Evolutionary conservation across 768 basidiomycete genomes (phyloP).

Genomic region (Cystofilobasidium capitatum): DNA sequence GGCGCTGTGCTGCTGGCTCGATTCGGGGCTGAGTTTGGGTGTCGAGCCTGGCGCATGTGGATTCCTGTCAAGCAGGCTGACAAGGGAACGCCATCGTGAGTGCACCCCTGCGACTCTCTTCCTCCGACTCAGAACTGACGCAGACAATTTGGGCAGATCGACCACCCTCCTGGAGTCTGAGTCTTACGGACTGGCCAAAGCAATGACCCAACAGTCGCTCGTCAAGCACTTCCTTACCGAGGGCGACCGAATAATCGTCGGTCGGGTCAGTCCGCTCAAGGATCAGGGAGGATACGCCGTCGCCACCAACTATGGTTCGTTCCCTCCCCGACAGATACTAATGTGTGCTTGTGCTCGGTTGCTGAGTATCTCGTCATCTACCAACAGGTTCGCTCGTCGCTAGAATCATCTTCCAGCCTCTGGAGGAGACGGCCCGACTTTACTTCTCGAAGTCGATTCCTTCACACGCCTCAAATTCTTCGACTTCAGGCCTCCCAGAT

Average conservation of each 20-base stretch:
- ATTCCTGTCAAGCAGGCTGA: too few relatives aligned
- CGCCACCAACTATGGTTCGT: slow-evolving; percentile 84
- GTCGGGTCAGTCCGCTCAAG: slow-evolving; percentile 66
- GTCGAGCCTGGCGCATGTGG: slow-evolving; percentile 10
- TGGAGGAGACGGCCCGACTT: slow-evolving; percentile 83
- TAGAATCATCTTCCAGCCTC: slow-evolving; percentile 84
- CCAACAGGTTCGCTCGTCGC: slow-evolving; percentile 75
- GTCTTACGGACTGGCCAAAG: slow-evolving; percentile 56
- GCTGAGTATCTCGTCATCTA: background rate
- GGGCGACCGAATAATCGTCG: slow-evolving; percentile 83
- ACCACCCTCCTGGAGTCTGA: slow-evolving; percentile 42
- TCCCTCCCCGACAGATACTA: background rate
- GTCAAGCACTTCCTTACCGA: slow-evolving; percentile 94
- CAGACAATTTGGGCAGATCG: background rate
- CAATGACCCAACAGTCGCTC: slow-evolving; percentile 78
- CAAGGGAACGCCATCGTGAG: background rate
- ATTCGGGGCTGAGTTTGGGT: slow-evolving; percentile 46
- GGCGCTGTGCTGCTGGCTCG: slow-evolving; percentile 50
- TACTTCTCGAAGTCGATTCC: slow-evolving; percentile 58
- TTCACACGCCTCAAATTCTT: slow-evolving; percentile 1
- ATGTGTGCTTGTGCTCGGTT: background rate
- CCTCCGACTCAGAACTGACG: background rate
- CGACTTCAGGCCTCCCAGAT: background rate
- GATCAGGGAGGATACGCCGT: slow-evolving; percentile 94
- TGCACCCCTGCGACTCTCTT: background rate